phyloP scores from a whole-genome alignment of 2,329 filamentous ascomycete species.

The Alternaria solani region DNA sequence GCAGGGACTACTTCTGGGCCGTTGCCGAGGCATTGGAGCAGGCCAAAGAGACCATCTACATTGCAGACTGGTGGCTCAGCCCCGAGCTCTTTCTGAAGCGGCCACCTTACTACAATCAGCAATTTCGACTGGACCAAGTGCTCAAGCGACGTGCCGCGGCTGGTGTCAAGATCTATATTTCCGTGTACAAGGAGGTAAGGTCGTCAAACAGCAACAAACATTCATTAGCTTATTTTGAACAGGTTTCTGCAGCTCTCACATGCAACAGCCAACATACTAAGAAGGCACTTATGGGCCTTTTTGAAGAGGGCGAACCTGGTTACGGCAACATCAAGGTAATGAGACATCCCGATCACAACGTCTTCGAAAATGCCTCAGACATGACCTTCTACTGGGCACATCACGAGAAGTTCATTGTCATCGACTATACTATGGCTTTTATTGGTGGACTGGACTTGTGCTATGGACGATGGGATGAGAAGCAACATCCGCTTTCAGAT shows the following conservation, averaged over 20 bases:
- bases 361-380: slow-evolving; percentile 90
- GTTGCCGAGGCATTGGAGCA: slow-evolving; percentile 89
- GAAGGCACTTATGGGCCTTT: slow-evolving; percentile 80
- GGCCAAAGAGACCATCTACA: slow-evolving; percentile 93
- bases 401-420: slow-evolving; percentile 96
- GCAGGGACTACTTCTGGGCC: slow-evolving; percentile 91
- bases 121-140: slow-evolving; percentile 86
- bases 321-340: slow-evolving; percentile 88
- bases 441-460: slow-evolving; percentile 95
- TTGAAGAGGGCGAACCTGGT: slow-evolving; percentile 81
- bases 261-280: slow-evolving; percentile 96
- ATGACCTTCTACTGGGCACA: slow-evolving; percentile 99
- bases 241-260: slow-evolving; percentile 66
- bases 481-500: slow-evolving; percentile 85
- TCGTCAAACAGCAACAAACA: too few species aligned
- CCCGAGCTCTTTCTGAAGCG: slow-evolving; percentile 86
- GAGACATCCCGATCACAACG: slow-evolving; percentile 93
- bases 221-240: slow-evolving; percentile 10
- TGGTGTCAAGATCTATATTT: slow-evolving; percentile 92
- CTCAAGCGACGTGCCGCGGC: slow-evolving; percentile 89
- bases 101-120: slow-evolving; percentile 80
- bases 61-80: slow-evolving; percentile 96
- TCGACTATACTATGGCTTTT: slow-evolving; percentile 90
- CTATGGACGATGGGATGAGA: slow-evolving; percentile 91
- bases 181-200: slow-evolving; percentile 83